Evolutionary conservation across 2,329 filamentous ascomycete genomes (phyloP).

Genomic region (Colletotrichum sp.): DNA sequence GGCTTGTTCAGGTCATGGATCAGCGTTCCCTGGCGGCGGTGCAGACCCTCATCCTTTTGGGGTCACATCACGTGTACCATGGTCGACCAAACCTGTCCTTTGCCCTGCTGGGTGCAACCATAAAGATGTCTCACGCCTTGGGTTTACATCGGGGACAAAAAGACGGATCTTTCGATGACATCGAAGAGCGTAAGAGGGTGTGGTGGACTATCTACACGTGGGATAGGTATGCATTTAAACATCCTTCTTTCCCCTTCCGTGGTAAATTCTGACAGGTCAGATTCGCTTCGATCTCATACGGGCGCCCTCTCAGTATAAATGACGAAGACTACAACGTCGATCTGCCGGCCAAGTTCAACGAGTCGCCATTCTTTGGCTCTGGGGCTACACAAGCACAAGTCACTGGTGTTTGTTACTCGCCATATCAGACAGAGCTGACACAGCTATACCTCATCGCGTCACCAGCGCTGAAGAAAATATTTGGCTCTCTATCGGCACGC

Average conservation of each 20-base stretch:
- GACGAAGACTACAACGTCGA: not conserved
- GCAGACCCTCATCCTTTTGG: not conserved
- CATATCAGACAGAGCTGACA: not conserved
- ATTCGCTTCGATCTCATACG: not conserved
- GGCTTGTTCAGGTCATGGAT: not conserved
- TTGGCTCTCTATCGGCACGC: not conserved
- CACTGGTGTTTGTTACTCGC: not conserved
- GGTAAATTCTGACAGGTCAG: not conserved
- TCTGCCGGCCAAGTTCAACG: not conserved
- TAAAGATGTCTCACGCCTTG: not conserved
- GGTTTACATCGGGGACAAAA: not conserved
- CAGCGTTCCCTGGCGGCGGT: not conserved
- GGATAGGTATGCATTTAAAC: not conserved
- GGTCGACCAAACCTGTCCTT: not conserved
- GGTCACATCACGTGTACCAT: not conserved
- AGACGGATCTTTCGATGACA: not conserved
- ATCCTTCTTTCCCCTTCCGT: not conserved
- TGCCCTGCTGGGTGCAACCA: not conserved
- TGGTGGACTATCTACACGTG: not conserved
- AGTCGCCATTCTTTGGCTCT: not conserved
- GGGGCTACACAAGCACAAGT: not conserved
- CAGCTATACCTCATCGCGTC: not conserved
- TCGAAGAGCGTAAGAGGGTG: not conserved
- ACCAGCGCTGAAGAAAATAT: not conserved
- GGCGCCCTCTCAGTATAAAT: not conserved